Base-by-base conservation (phyloP, 768 basidiomycete species). In the Calocybe cyanea region DNA sequence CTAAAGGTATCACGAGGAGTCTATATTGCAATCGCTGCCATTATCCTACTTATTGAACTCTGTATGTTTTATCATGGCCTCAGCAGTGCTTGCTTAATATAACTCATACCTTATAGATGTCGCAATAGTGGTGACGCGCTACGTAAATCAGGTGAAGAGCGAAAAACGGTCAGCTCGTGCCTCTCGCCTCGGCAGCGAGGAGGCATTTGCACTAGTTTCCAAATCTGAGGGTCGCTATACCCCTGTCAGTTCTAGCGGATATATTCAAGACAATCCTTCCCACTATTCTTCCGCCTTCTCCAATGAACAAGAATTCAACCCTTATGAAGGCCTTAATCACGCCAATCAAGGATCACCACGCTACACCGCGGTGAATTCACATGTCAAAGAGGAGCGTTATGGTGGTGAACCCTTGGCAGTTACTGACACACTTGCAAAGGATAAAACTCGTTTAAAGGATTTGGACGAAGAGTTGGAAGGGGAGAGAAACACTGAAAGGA, bases 71-170 rank as follows among this genome's bases (percentile, higher is more conserved):
- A 4, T 28, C 25, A 28, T 28, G n/a, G n/a, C n/a, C n/a, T 11
- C 19, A 18, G 14, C 24, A 13, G 2, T 2, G 25, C n/a, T 28
- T 30, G 24, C 8, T 37, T 30, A 35, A 43, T 18, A 25, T 41
- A 20, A 30, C 35, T 30, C 25, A 17, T 9, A 20, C 11, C 44
- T 18, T 45, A 5, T 41, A 83, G 81, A 80, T 50, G 77, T 75
- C n/a, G 68, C 67, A 3, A 51, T 82, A 40, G 68, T 80, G 38
- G 71, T 73, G 3, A 72, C 76, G 11, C 73, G 79, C 7, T 81
- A 81, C 55, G 60, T 77, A 30, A 73, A 76, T 50, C 73, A 71
- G 52, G 58, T 83, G 13, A 67, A 72, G 43, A 61, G 55, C n/a
- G 72, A 80, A 55, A 81, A 81, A 60, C 62, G 69, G 15, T 65